phyloP scores from a whole-genome alignment of 2,329 filamentous ascomycete genomes.

The Hypoxylon sp. region DNA sequence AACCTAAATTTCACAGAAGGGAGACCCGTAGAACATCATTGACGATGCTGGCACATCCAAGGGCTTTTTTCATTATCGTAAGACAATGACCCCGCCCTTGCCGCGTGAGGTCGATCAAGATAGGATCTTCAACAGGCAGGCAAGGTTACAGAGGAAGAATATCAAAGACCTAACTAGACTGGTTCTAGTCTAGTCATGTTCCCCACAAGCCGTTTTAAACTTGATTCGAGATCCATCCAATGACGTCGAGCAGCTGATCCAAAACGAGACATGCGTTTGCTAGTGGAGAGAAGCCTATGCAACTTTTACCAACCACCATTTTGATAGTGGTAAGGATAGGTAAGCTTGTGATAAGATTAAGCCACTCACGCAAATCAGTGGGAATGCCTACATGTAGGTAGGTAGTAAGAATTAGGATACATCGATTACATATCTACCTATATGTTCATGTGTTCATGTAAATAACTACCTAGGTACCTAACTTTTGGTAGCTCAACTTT shows the following conservation, averaged over 20 bases:
- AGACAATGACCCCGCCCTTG: conserved; percentile 25
- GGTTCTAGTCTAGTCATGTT: conserved; percentile 30
- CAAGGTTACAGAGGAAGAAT: conserved; percentile 11
- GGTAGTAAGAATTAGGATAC: too few species aligned
- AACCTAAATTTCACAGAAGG: background rate
- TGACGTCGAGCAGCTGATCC: conserved; percentile 35
- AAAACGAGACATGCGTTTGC: conserved; percentile 33
- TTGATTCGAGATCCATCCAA: conserved; percentile 33
- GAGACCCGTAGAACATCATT: conserved; percentile 1
- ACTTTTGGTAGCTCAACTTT: background rate
- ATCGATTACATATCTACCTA: too few species aligned
- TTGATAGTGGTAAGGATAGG: background rate
- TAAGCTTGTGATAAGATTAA: conserved; percentile 1
- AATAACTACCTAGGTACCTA: background rate
- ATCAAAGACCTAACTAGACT: conserved; percentile 32
- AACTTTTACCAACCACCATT: conserved; percentile 7
- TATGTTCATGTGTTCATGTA: background rate
- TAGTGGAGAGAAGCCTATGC: conserved; percentile 12
- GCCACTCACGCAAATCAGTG: background rate
- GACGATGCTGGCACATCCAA: conserved; percentile 5
- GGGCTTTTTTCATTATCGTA: conserved; percentile 8
- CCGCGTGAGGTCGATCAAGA: conserved; percentile 24
- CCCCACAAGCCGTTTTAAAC: conserved; percentile 24
- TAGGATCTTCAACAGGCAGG: conserved; percentile 25
- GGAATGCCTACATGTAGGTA: background rate